Conservation (phyloP, 805 yeast species). For the Candida boleticola region DNA sequence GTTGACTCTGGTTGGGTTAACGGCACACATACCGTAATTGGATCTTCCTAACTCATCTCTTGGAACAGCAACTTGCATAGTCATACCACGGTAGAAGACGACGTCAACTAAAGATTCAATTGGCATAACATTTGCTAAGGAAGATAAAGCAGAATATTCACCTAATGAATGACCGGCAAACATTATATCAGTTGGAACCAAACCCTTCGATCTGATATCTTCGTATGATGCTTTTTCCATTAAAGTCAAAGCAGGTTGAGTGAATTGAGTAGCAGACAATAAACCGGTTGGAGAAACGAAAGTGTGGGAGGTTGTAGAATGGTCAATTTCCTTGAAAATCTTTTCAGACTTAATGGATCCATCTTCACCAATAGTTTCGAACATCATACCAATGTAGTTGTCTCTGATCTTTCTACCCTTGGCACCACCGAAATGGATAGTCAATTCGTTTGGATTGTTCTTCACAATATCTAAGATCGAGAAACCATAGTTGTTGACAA, state of each 20-base stretch:
- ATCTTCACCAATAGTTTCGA: slow-evolving; percentile 85
- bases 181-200: slow-evolving; percentile 88
- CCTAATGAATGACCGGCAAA: slow-evolving; percentile 99
- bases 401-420: slow-evolving; percentile 93
- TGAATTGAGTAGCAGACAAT: slow-evolving; percentile 96
- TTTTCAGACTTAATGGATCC: slow-evolving; percentile 87
- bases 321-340: slow-evolving; percentile 89
- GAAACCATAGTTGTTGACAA: slow-evolving; percentile 92
- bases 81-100: slow-evolving; percentile 99
- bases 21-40: slow-evolving; percentile 98
- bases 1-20: slow-evolving; percentile 91
- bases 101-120: slow-evolving; percentile 95
- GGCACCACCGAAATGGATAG: slow-evolving; percentile 97
- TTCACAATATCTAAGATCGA: slow-evolving; percentile 93
- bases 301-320: slow-evolving; percentile 77
- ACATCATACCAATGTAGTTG: slow-evolving; percentile 95
- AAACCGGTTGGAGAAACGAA: slow-evolving; percentile 93
- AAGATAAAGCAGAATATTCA: slow-evolving; percentile 96
- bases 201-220: slow-evolving; percentile 93
- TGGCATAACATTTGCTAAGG: slow-evolving; percentile 98
- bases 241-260: slow-evolving; percentile 97
- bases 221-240: slow-evolving; percentile 99
- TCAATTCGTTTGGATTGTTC: slow-evolving; percentile 92
- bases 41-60: slow-evolving; percentile 94
- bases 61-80: slow-evolving; percentile 99